phyloP scores from a whole-genome alignment of 2,329 filamentous ascomycete species.

The Exophiala alcalophila region DNA sequence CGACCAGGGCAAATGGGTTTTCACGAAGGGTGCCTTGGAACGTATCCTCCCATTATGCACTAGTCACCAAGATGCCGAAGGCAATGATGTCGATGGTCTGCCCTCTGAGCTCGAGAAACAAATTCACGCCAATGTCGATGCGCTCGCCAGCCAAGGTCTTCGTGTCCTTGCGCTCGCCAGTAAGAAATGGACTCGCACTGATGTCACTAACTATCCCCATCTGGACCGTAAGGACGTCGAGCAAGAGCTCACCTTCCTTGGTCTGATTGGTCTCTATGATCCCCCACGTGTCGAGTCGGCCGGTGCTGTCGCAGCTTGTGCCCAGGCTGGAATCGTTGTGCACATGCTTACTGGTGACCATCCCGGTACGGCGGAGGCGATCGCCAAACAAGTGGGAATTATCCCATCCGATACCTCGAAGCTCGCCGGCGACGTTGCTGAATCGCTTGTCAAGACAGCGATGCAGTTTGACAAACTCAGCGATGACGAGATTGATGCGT shows the following conservation, averaged over 20 bases:
- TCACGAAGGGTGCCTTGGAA: constrained; percentile 59
- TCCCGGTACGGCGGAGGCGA: constrained; percentile 69
- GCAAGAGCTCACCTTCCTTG: constrained; percentile 64
- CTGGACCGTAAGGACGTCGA: constrained; percentile 61
- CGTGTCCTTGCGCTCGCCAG: constrained; percentile 66
- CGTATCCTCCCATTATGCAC: constrained; percentile 64
- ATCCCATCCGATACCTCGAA: constrained; percentile 59
- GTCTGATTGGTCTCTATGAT: constrained; percentile 76
- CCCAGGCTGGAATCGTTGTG: constrained; percentile 67
- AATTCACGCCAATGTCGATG: constrained; percentile 66
- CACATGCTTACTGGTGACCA: constrained; percentile 79
- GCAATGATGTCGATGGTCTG: constrained; percentile 45
- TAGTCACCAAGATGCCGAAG: constrained; percentile 49
- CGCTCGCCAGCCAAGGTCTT: constrained; percentile 62
- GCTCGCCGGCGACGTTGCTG: constrained; percentile 58
- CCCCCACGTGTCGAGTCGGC: constrained; percentile 74
- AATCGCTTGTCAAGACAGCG: constrained; percentile 65
- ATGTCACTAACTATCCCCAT: constrained; percentile 13
- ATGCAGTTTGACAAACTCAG: constrained; percentile 70
- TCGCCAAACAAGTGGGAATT: constrained; percentile 72
- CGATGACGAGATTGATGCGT: constrained; percentile 63
- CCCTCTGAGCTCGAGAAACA: constrained; percentile 54
- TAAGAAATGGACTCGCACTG: constrained; percentile 46
- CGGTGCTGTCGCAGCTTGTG: constrained; percentile 62
- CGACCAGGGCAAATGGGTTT: constrained; percentile 35